phyloP scores from a whole-genome alignment of 2,329 filamentous ascomycete species.

The Botrytis deweyae region DNA sequence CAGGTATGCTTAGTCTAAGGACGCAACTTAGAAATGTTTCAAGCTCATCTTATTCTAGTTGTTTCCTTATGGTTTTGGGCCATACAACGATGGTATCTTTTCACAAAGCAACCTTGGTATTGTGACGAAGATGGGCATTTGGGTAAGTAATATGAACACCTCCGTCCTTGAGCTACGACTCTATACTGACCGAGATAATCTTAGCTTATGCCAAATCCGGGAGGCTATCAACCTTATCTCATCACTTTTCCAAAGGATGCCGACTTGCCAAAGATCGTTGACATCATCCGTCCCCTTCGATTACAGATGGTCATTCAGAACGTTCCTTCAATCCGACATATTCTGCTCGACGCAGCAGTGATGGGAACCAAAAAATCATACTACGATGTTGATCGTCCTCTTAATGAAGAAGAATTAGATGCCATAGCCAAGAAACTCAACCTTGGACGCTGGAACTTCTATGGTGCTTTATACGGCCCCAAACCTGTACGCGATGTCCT shows the following conservation, averaged over 20 bases:
- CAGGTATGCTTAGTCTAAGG: slow-evolving; percentile 28
- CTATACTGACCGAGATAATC: neutral
- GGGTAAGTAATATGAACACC: slow-evolving; percentile 12
- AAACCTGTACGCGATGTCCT: slow-evolving; percentile 39
- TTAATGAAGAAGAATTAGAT: slow-evolving; percentile 45
- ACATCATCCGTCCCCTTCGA: slow-evolving; percentile 47
- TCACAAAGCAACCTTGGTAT: slow-evolving; percentile 53
- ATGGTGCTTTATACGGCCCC: slow-evolving; percentile 45
- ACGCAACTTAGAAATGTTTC: neutral
- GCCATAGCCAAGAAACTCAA: slow-evolving; percentile 44
- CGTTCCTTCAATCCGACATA: slow-evolving; percentile 37
- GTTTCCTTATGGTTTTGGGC: slow-evolving; percentile 42
- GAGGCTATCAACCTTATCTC: slow-evolving; percentile 47
- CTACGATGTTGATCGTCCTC: slow-evolving; percentile 36
- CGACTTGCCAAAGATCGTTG: slow-evolving; percentile 36
- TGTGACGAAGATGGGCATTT: slow-evolving; percentile 53
- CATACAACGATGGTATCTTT: slow-evolving; percentile 46
- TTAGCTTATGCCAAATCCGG: slow-evolving; percentile 52
- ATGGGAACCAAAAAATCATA: slow-evolving; percentile 43
- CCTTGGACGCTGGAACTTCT: slow-evolving; percentile 49
- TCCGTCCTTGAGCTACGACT: neutral
- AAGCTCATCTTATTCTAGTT: neutral
- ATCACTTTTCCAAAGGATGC: slow-evolving; percentile 46
- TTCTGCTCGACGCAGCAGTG: slow-evolving; percentile 38
- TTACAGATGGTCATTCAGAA: slow-evolving; percentile 47